Percentiles rank a stretch among this genome's conserved stretches.
phyloP scores from a whole-genome alignment of 2,329 filamentous ascomycete species.

The Penicillium sp. region DNA sequence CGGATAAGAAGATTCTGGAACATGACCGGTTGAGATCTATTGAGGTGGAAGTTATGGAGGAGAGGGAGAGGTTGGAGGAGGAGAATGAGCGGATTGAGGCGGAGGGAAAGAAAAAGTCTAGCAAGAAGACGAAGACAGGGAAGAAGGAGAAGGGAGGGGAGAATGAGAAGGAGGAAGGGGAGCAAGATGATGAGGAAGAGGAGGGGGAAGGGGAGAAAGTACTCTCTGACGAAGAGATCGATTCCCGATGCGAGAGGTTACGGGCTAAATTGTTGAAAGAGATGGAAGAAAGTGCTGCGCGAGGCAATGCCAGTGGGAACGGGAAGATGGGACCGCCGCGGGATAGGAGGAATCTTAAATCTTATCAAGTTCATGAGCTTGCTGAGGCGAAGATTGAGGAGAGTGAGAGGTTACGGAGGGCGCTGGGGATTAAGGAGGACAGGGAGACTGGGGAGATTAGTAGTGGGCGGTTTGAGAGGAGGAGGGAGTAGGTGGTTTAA shows the following conservation, averaged over 20 bases:
- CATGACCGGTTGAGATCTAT: constrained; percentile 91
- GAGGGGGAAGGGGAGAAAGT: constrained; percentile 40
- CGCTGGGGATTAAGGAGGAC: constrained; percentile 85
- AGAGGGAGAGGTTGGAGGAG: constrained; percentile 90
- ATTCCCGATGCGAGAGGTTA: constrained; percentile 70
- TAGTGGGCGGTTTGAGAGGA: constrained; percentile 28
- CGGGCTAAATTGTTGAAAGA: constrained; percentile 66
- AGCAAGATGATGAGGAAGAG: constrained; percentile 23
- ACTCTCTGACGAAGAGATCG: constrained; percentile 84
- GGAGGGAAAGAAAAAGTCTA: constrained; percentile 54
- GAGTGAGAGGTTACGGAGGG: constrained; percentile 83
- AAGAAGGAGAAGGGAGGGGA: constrained; percentile 56
- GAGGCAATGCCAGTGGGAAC: constrained; percentile 12
- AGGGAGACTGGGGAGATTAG: constrained; percentile 75
- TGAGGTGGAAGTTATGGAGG: constrained; percentile 90
- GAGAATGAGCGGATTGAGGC: constrained; percentile 68
- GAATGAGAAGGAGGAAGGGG: constrained; percentile 12
- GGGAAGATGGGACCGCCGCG: constrained; percentile 23
- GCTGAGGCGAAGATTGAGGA: constrained; percentile 96
- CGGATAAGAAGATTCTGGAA: constrained; percentile 89
- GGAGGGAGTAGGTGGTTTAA: too few species aligned
- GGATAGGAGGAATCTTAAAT: constrained; percentile 67
- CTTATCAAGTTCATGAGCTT: constrained; percentile 93
- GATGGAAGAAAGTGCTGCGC: constrained; percentile 51
- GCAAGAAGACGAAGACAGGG: constrained; percentile 80